Percentiles rank a stretch among this genome's conserved stretches.
phyloP scores from a whole-genome alignment of 345 rosid species.

The Lepidium sativum region DNA sequence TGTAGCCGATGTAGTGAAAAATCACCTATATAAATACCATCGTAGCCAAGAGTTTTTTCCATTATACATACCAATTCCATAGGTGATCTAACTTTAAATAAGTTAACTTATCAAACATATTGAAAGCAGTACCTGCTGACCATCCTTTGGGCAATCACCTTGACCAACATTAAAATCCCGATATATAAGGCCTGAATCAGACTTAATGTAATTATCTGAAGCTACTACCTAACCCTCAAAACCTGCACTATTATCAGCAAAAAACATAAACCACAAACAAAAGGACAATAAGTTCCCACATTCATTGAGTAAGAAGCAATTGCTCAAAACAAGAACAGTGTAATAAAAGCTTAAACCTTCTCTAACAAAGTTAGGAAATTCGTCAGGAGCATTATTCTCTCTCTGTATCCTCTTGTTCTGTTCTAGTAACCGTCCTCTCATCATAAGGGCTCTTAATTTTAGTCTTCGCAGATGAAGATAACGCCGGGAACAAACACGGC shows the following conservation, averaged over 20 bases:
- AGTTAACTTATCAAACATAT: constrained; percentile 7
- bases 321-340: not conserved
- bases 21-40: constrained; percentile 77
- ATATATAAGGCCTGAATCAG: constrained; percentile 84
- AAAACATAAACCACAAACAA: constrained; percentile 16
- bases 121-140: constrained; percentile 83
- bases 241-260: constrained; percentile 51
- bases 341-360: constrained; percentile 54
- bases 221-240: constrained; percentile 83
- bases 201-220: constrained; percentile 55
- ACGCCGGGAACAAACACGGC: constrained; percentile 35
- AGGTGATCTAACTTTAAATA: not conserved
- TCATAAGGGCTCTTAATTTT: constrained; percentile 78
- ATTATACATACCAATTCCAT: constrained; percentile 10
- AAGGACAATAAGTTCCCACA: constrained; percentile 3
- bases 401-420: constrained; percentile 79
- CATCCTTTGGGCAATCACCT: constrained; percentile 90
- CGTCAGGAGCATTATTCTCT: constrained; percentile 87
- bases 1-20: constrained; percentile 81
- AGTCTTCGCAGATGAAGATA: constrained; percentile 51
- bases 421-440: constrained; percentile 71
- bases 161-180: constrained; percentile 69
- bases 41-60: too few species aligned
- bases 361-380: constrained; percentile 81
- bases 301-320: not conserved